Evolutionary conservation across 306 rosid species (phyloP), one percentile per base, ranked within the genome.

Genomic region (Morella rubra): DNA sequence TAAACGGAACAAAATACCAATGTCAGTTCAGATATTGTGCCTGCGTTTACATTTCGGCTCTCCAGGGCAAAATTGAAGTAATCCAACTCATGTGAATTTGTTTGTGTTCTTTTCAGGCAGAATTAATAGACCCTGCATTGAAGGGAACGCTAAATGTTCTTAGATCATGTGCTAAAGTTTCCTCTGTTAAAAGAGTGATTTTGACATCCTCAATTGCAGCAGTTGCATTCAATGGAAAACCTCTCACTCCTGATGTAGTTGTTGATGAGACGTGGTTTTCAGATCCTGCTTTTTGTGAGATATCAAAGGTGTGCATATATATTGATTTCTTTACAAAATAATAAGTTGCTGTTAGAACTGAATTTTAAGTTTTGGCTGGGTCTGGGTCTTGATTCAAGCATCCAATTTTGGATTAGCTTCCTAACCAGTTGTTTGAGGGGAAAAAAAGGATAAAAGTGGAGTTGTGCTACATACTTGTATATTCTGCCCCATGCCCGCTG

Each of bases 91-190:
- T 47, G 3, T 27, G 32, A 27, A 27, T 27, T 27, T 1, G 1
- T 27, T 27, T 27, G 2, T 27, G 4, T 47, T 47, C 51, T 11
- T 56, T 54, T 49, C 78, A 83, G 81, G 74, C 45, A 6, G 78
- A 83, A 12, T 2, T 75, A 56, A n/a, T 83, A 18, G 78, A 79
- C 9, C 86, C 83, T 7, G 83, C 86, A 32, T n/a, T 79, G 80
- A 79, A 74, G 15, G 86, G 83, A 71, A 79, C 86, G 0, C 71
- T 75, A 1, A 79, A 79, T 15, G 81, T 83, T 41, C 80, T 83
- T 0, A 54, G 58, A 56, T 79, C 86, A 5, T 79, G 86, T 12
- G 37, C 45, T 7, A 75, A 71, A 18, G 15, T 47, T 20, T 62
- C 77, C 0, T 44, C 77, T 15, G 45, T 79, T 42, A 79, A 55